Evolutionary conservation across 2,329 filamentous ascomycete species (phyloP).

Genomic region (Aspergillus sp.): DNA sequence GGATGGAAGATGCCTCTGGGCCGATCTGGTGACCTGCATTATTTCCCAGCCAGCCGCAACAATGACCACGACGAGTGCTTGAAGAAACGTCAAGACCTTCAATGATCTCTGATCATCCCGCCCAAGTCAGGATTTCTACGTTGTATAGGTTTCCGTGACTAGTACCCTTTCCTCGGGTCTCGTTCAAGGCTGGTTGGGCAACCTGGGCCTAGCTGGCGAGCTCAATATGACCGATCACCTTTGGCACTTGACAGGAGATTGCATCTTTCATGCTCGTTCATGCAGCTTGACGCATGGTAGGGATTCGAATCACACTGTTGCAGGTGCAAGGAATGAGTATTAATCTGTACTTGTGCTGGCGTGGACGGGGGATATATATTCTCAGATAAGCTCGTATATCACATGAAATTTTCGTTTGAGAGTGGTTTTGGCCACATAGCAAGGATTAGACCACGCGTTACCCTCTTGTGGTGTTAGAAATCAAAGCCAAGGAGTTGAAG

Average conservation of each 20-base stretch:
- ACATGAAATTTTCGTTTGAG: no score
- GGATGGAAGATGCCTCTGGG: not conserved
- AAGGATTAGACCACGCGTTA: no score
- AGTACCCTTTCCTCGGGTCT: not conserved
- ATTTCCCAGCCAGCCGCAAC: not conserved
- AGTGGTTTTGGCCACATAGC: no score
- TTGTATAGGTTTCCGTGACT: not conserved
- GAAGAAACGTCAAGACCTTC: not conserved
- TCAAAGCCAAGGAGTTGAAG: no score
- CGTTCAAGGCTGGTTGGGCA: not conserved
- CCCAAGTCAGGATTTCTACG: not conserved
- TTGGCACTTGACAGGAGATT: not conserved
- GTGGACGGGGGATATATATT: not conserved
- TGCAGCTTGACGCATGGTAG: not conserved
- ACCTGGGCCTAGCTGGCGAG: not conserved
- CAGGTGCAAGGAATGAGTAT: not conserved
- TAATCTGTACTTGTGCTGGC: not conserved
- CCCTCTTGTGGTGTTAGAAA: no score
- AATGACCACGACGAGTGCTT: not conserved
- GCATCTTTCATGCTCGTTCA: not conserved
- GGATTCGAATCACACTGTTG: not conserved
- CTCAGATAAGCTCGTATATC: not conserved
- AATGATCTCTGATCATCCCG: not conserved
- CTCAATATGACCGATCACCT: not conserved
- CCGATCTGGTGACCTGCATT: not conserved